phyloP scores from a whole-genome alignment of 2,329 filamentous ascomycete species.

The Ceratocystis cacaofunesta region DNA sequence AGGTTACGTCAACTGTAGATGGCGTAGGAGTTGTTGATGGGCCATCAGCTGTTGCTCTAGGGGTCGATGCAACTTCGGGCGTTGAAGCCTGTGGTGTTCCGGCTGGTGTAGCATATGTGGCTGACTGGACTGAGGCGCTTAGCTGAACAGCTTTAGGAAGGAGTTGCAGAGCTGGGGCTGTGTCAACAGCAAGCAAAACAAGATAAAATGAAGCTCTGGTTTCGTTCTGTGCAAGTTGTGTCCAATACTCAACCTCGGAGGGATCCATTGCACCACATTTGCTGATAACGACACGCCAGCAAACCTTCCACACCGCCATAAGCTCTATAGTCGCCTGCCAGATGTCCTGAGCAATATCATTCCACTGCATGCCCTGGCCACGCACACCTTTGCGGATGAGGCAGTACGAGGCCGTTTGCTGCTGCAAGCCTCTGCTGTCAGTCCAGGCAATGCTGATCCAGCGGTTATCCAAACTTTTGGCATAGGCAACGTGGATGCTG shows the following conservation, averaged over 20 bases:
- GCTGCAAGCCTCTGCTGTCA: slow-evolving; percentile 58
- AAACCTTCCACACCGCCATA: slow-evolving; percentile 52
- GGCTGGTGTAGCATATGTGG: slow-evolving; percentile 45
- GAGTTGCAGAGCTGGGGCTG: slow-evolving; percentile 47
- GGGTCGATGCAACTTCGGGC: slow-evolving; percentile 45
- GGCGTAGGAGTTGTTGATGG: slow-evolving; percentile 27
- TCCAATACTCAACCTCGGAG: slow-evolving; percentile 49
- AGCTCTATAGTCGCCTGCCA: slow-evolving; percentile 67
- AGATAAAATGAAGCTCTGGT: slow-evolving; percentile 37
- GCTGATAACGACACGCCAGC: slow-evolving; percentile 64
- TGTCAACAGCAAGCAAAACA: slow-evolving; percentile 50
- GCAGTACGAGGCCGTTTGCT: slow-evolving; percentile 60
- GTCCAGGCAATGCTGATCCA: slow-evolving; percentile 76
- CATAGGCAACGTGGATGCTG: slow-evolving; percentile 67
- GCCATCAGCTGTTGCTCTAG: slow-evolving; percentile 46
- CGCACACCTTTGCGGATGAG: slow-evolving; percentile 42
- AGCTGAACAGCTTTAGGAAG: slow-evolving; percentile 40
- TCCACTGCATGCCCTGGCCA: slow-evolving; percentile 36
- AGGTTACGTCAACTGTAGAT: slow-evolving; percentile 26
- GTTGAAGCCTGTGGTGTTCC: slow-evolving; percentile 48
- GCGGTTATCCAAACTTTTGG: slow-evolving; percentile 55
- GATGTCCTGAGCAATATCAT: slow-evolving; percentile 56
- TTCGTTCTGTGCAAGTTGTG: slow-evolving; percentile 37
- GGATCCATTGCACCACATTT: slow-evolving; percentile 54
- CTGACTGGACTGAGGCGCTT: slow-evolving; percentile 23